A percentile compares a stretch with the other conserved stretches of the same genome.
Evolutionary conservation across 805 yeast species (phyloP).

Genomic region (Lipomyces oligophaga): DNA sequence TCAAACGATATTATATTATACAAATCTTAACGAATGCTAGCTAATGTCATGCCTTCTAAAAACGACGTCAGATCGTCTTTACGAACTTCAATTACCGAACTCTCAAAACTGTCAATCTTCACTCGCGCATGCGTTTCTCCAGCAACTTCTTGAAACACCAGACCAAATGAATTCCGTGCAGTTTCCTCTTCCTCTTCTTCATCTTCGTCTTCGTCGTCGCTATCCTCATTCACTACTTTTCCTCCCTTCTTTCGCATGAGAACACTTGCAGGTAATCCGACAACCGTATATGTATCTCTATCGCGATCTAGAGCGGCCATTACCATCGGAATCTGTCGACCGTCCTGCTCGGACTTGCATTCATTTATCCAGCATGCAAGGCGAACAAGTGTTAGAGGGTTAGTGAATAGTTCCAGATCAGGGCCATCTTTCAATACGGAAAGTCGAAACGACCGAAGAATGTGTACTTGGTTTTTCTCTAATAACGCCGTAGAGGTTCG

Average conservation of each 20-base stretch:
- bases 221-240: slow-evolving; percentile 33
- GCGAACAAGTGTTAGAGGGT: slow-evolving; percentile 80
- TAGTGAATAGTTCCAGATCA: slow-evolving; percentile 68
- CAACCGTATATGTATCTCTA: slow-evolving; percentile 31
- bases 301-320: slow-evolving; percentile 44
- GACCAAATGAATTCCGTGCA: slow-evolving; percentile 74
- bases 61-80: slow-evolving; percentile 86
- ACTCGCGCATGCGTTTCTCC: slow-evolving; percentile 80
- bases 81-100: slow-evolving; percentile 84
- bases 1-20: too few species aligned
- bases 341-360: slow-evolving; percentile 26
- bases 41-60: slow-evolving; percentile 65
- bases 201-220: slow-evolving; percentile 31
- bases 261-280: slow-evolving; percentile 17
- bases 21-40: background rate
- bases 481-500: slow-evolving; percentile 84
- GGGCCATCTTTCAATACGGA: slow-evolving; percentile 90
- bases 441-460: slow-evolving; percentile 72
- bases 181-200: slow-evolving; percentile 42
- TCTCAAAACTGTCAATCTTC: slow-evolving; percentile 90
- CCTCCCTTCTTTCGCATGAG: background rate
- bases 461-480: slow-evolving; percentile 75
- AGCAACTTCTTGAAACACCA: slow-evolving; percentile 88
- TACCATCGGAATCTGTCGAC: slow-evolving; percentile 17
- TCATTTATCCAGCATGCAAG: slow-evolving; percentile 90